phyloP scores from a whole-genome alignment of 495 filamentous ascomycete species.

The Cairneyella variabilis region DNA sequence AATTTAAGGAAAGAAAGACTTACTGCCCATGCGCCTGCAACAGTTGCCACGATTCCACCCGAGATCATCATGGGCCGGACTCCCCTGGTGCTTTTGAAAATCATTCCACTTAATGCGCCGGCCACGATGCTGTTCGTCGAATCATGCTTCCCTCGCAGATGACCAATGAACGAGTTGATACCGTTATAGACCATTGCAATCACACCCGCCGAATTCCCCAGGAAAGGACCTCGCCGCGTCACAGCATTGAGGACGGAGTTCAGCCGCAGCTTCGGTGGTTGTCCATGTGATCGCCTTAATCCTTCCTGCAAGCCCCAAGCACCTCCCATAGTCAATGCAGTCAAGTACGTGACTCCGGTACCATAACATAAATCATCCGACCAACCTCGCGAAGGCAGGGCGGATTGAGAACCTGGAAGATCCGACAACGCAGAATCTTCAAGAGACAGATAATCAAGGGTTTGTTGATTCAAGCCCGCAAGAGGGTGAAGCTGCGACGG shows the following conservation, averaged over 20 bases:
- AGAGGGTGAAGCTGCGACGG: constrained; percentile 89
- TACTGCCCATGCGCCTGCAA: constrained; percentile 89
- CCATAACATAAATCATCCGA: constrained; percentile 98
- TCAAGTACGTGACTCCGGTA: constrained; percentile 87
- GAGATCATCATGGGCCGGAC: constrained; percentile 89
- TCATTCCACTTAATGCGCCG: constrained; percentile 80
- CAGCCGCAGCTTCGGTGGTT: constrained; percentile 83
- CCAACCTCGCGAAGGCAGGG: constrained; percentile 92
- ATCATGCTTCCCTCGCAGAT: constrained; percentile 85
- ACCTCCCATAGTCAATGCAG: constrained; percentile 80
- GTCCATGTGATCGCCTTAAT: constrained; percentile 63
- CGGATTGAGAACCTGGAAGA: constrained; percentile 79
- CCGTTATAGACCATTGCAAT: constrained; percentile 94
- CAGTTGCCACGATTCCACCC: constrained; percentile 75
- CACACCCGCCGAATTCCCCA: constrained; percentile 92
- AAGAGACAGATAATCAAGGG: constrained; percentile 87
- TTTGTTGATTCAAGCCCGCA: constrained; percentile 85
- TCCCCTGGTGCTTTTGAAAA: constrained; percentile 94
- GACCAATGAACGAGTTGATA: constrained; percentile 86
- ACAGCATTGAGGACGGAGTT: constrained; percentile 93
- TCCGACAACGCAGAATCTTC: constrained; percentile 88
- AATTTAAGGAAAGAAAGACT: too few species aligned
- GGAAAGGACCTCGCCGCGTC: constrained; percentile 89
- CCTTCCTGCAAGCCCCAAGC: constrained; percentile 90
- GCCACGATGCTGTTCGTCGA: constrained; percentile 80